Base-by-base conservation (phyloP, 2,329 filamentous ascomycete genomes). In the Monosporascus sp. region DNA sequence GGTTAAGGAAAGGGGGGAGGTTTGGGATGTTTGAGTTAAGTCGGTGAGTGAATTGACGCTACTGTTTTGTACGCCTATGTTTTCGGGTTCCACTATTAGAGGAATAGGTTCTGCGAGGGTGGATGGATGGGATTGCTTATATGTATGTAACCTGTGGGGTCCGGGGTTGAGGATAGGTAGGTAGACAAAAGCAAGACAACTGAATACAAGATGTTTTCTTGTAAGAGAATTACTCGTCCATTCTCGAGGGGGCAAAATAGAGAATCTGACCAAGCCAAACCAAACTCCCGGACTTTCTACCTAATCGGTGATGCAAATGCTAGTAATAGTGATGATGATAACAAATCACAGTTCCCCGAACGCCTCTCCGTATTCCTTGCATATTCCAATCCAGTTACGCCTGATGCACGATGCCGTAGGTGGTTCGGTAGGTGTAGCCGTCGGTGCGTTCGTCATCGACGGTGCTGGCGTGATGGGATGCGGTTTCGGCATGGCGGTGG, bases 401-500 rank as follows among this genome's bases (percentile, higher is more conserved):
- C 36, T 49, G 27, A 38, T 24, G 47, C 47, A 49, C 6, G 43
- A 27, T n/a, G 22, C 17, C 43, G 43, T 46, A n/a, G 43, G 9
- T 11, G 43, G 14, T 11, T 22, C 22, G 27, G 47, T 36, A 11
- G 47, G 47, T 37, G 34, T 19, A 20, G 31, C 17, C 22, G 45
- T 14, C 22, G 24, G 50, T 16, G 40, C 22, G 19, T 5, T 41
- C 6, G 56, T 51, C 48, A 56, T 47, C 20, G 51, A 27, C 19
- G 56, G 56, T 40, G 56, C 50, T 17, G 56, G 50, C 3, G 56
- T 57, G 22, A 57, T 57, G 44, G 49, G 38, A 43, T 52, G 53
- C 9, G 53, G 48, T 16, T 36, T 36, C 7, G 49, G 38, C 24
- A 40, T 38, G 45, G 34, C 36, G 11, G 34, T 45, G 20, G 43